Evolutionary conservation across 345 rosid genomes (phyloP), one percentile per base, ranked within the genome.

Genomic region (Euphorbia lathyris): DNA sequence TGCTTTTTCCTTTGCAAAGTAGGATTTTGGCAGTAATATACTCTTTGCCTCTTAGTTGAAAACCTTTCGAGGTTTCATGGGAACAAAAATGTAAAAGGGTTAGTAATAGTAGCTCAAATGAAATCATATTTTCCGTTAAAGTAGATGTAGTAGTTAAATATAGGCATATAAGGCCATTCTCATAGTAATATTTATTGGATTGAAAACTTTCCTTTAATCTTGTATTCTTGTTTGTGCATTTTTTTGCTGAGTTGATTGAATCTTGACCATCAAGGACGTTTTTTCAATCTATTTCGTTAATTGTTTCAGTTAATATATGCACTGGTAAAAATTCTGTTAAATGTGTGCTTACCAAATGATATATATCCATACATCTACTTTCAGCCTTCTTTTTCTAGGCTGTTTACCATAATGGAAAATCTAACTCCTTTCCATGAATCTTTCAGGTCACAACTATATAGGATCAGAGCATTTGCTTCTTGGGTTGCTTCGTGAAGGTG

Each of bases 391-490:
- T 38, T 26, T 66, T n/a, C 19, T 40, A 16, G 17, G 14, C 0
- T 12, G 22, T 22, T n/a, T 29, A 13, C 40, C 29, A 3, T 48
- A 25, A 66, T 45, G 9, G 13, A 48, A 22, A 34, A 66, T 48
- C 52, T 9, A 23, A 61, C 9, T 22, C 53, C 38, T 34, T 34
- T 7, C 55, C 27, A 23, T 30, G 52, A 29, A 67, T 61, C 45
- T 77, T 80, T 36, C 81, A 94, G 99, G 99, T 48, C 99, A 92
- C 76, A 96, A 90, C 81, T 92, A 96, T 75, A 96, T 96, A 72
- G 99, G 99, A 61, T 90, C 99, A 22, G 99, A 96, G 87, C 99
- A 96, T 78, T 83, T 96, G 76, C 92, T 96, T 72, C 97, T 96
- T 58, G 96, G 98, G 71, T 86, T 92, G 63, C 93, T 96, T 61